Base-by-base conservation (phyloP, 179 eudicot genomes). In the Nepenthes alata region DNA sequence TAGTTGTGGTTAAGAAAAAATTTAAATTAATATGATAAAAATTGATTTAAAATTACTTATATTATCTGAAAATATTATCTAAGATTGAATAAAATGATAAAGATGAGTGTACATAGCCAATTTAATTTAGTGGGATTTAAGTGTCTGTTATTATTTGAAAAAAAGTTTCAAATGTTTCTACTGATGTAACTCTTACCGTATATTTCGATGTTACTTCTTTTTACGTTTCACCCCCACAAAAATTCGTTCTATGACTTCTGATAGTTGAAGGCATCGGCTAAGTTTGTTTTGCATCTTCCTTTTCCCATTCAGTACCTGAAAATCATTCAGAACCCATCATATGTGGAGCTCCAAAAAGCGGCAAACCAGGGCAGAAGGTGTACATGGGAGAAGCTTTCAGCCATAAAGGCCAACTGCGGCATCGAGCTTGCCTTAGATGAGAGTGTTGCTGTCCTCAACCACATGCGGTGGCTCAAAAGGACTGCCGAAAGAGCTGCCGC, bases 351-450 rank as follows among this genome's bases (percentile, higher is more conserved):
- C 35, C 97, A 93, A 63, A 93, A 93, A 74, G 83, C 98, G n/a
- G 89, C 95, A 4, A 90, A 90, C 71, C 98, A 93, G 70, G 98
- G 98, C 3, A 78, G 98, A 66, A 81, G 97, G 58, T 80, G 98
- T 78, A 87, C 91, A 0, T 93, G 98, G 98, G 98, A 90, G 78
- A 93, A 93, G 78, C 91, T 93, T 39, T 90, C 98, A 2, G 91
- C 97, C 65, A 90, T 93, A 6, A 93, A 87, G 80, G 95, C 97
- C 60, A 93, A 93, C 58, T 93, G 98, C 55, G 97, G 88, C 52
- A 85, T 85, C 10, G 98, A 93, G 70, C 86, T 93, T 59, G 97
- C 90, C 34, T 72, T 93, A 6, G 98, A 93, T 35, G 98, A 87
- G 70, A 87, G 91, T 49, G 97, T 87, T 8, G 79, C 87, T 10